Evolutionary conservation across 2,329 filamentous ascomycete genomes (phyloP), one percentile per base, ranked within the genome.

Genomic region (Daldinia sp.): DNA sequence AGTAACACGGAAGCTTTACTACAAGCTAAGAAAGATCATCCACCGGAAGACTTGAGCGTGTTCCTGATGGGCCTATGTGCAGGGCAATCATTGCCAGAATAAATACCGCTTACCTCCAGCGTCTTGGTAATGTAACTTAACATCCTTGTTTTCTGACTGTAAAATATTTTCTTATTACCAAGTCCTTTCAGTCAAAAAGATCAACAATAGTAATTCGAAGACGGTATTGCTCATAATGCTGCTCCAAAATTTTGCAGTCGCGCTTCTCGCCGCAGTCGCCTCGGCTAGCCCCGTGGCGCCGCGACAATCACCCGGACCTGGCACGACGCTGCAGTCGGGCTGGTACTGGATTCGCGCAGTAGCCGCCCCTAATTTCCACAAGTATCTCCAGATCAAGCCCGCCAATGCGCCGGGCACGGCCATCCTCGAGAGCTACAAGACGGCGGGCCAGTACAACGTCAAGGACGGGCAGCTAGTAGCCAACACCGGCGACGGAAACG

Each of bases 281-380:
- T 65, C 50, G 4, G 50, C 59, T 1, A 51, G 53, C 28, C 65
- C 65, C 20, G 4, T 68, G 33, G 3, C 46, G 20, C 59, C 63
- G 2, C 63, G 69, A 0, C 69, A 71, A 26, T 64, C 69, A 15
- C 30, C 68, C 2, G 64, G 67, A 9, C 68, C 74, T 12, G 69
- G 73, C 13, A 65, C 65, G 1, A 86, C 83, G 0, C 81, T 89
- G 0, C 81, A 86, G 67, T 74, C 72, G 2, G 86, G 85, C 0
- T 86, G 85, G 76, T 84, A 83, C 78, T 88, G 86, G 86, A 85
- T 89, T 72, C 85, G 87, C 6, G 86, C 84, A 0, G 87, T 89
- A 1, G 84, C 81, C 30, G 76, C 82, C 0, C 87, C 87, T 41
- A 89, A 89, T 77, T 89, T 83, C 76, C 85, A 86, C 79, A 84